Percentiles rank a stretch among this genome's conserved stretches.
Evolutionary conservation across 306 rosid species (phyloP).

Genomic region (Rosa chinensis): DNA sequence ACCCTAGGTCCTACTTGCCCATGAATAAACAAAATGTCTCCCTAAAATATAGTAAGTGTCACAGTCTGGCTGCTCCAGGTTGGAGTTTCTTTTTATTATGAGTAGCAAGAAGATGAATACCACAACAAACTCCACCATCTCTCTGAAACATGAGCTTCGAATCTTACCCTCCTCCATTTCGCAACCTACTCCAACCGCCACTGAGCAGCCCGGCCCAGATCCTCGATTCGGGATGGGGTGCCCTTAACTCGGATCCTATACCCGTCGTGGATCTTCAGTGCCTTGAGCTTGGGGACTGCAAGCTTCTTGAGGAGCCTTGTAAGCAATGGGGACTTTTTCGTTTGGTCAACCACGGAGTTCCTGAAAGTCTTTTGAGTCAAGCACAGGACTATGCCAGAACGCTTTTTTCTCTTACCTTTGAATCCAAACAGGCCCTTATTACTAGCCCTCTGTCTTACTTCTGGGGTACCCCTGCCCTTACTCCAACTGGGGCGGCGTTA

Average conservation of each 20-base stretch:
- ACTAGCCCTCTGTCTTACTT: constrained; percentile 49
- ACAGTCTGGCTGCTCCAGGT: not conserved
- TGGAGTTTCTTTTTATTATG: not conserved
- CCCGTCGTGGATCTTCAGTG: constrained; percentile 54
- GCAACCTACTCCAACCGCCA: constrained; percentile 5
- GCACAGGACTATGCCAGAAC: constrained; percentile 34
- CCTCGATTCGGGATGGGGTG: not conserved
- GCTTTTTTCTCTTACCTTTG: constrained; percentile 49
- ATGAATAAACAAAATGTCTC: not conserved
- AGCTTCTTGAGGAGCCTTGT: constrained; percentile 49
- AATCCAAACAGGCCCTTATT: constrained; percentile 44
- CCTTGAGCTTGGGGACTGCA: constrained; percentile 17
- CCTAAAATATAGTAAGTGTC: not conserved
- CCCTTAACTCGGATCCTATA: constrained; percentile 28
- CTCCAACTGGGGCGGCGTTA: constrained; percentile 46
- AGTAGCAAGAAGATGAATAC: not conserved
- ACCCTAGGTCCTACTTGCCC: not conserved
- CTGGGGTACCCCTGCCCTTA: constrained; percentile 73
- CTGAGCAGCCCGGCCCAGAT: not conserved
- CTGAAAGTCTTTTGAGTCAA: constrained; percentile 43
- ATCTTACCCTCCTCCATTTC: constrained; percentile 56
- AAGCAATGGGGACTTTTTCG: constrained; percentile 68
- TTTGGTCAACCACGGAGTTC: constrained; percentile 71
- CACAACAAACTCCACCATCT: not conserved
- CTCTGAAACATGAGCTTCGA: constrained; percentile 17